phyloP scores from a whole-genome alignment of 2,329 filamentous ascomycete species.

The Rosellinia necatrix region DNA sequence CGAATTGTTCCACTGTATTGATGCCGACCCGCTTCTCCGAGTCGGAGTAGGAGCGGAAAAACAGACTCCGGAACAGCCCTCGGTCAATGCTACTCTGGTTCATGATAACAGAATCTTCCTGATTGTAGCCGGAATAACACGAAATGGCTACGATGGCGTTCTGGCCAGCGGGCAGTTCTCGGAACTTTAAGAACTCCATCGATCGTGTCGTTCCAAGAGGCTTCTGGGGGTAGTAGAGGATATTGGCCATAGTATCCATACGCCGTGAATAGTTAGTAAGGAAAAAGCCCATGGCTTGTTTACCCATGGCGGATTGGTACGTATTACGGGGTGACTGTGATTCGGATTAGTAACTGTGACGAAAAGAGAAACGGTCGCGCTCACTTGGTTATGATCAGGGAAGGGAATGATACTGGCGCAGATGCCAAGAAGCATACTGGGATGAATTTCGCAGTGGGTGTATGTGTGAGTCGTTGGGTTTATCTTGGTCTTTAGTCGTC shows the following conservation, averaged over 20 bases:
- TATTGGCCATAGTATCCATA: slow-evolving; percentile 99
- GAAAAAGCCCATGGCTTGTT: slow-evolving; percentile 99
- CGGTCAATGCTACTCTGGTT: slow-evolving; percentile 99
- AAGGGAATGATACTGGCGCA: slow-evolving; percentile 99
- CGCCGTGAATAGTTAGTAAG: slow-evolving; percentile 95
- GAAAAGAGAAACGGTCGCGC: slow-evolving; percentile 25
- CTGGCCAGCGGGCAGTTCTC: slow-evolving; percentile 93
- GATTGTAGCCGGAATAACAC: slow-evolving; percentile 98
- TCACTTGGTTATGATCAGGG: slow-evolving; percentile 93
- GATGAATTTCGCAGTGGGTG: slow-evolving; percentile 99
- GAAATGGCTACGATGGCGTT: slow-evolving; percentile 98
- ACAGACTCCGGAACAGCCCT: slow-evolving; percentile 94
- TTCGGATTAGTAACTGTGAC: slow-evolving; percentile 40
- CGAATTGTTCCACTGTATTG: slow-evolving; percentile 89
- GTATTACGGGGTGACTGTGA: slow-evolving; percentile 91
- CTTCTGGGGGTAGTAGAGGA: slow-evolving; percentile 98
- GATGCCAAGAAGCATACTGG: slow-evolving; percentile 97
- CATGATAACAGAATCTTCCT: slow-evolving; percentile 99
- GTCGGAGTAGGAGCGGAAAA: slow-evolving; percentile 97
- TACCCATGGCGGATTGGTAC: slow-evolving; percentile 99
- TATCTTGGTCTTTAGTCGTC: slow-evolving; percentile 84
- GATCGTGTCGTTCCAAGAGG: slow-evolving; percentile 93
- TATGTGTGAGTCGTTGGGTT: slow-evolving; percentile 89
- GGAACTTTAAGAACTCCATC: slow-evolving; percentile 99
- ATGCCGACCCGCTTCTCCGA: slow-evolving; percentile 96